Evolutionary conservation across 177 flowering plant genomes (phyloP).

Genomic region (Telopea speciosissima): DNA sequence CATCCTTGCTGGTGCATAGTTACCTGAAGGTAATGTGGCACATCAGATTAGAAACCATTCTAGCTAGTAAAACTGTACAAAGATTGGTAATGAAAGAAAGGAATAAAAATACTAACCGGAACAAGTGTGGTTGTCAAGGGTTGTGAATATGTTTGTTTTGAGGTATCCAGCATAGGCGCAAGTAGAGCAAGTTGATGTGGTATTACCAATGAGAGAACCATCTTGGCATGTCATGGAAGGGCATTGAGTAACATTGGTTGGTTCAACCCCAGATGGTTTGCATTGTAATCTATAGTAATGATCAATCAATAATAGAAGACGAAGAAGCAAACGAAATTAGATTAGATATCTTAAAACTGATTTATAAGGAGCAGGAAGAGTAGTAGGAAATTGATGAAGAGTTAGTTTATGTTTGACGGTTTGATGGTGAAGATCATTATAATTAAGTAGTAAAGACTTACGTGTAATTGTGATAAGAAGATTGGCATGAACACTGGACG

Average conservation of each 20-base stretch:
- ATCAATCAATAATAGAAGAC: constrained; percentile 3
- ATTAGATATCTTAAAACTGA: neutral
- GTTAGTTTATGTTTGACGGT: too few species aligned
- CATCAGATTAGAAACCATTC: too few species aligned
- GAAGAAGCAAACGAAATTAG: neutral
- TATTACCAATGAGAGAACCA: constrained; percentile 36
- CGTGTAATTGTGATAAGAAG: constrained; percentile 46
- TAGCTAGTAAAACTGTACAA: too few species aligned
- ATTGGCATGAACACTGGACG: constrained; percentile 57
- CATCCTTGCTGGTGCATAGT: constrained; percentile 13
- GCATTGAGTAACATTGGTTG: constrained; percentile 34
- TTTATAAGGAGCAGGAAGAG: too few species aligned
- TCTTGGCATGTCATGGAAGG: constrained; percentile 44
- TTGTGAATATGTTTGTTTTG: constrained; percentile 31
- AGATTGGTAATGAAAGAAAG: neutral
- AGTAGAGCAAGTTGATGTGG: constrained; percentile 16
- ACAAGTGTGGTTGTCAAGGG: constrained; percentile 29
- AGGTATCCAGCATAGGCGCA: constrained; percentile 70
- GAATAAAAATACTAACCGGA: constrained; percentile 26
- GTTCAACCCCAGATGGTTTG: constrained; percentile 29
- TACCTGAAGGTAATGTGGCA: constrained; percentile 4
- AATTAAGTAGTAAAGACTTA: too few species aligned
- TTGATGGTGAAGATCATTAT: too few species aligned
- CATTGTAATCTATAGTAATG: constrained; percentile 49
- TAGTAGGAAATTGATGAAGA: too few species aligned